A percentile compares a stretch with the other conserved stretches of the same genome.
Evolutionary conservation across 2,329 filamentous ascomycete species (phyloP).

Genomic region (Bipolaris cookei): DNA sequence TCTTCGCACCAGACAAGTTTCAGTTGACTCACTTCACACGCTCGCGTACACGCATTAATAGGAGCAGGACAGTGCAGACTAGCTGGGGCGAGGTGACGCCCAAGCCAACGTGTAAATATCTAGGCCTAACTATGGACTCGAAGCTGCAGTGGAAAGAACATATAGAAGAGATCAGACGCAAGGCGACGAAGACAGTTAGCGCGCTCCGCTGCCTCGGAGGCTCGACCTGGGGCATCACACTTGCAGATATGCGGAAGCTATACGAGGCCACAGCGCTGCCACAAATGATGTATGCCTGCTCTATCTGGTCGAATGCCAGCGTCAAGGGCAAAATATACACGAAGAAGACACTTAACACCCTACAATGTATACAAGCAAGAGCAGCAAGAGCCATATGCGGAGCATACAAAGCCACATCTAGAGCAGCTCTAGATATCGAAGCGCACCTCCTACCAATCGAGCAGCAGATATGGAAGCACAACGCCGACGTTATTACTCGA

Average conservation of each 20-base stretch:
- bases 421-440: conserved; percentile 22
- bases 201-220: conserved; percentile 20
- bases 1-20: conserved; percentile 41
- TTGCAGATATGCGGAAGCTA: conserved; percentile 27
- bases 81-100: conserved; percentile 25
- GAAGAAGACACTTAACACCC: conserved; percentile 21
- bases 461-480: conserved; percentile 26
- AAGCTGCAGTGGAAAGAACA: conserved; percentile 21
- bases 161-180: conserved; percentile 19
- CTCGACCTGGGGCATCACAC: conserved; percentile 26
- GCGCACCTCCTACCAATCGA: conserved; percentile 18
- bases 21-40: conserved; percentile 37
- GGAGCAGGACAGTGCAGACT: conserved; percentile 14
- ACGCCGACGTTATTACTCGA: conserved; percentile 8
- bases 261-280: conserved; percentile 39
- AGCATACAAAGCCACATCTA: conserved; percentile 31
- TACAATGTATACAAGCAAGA: conserved; percentile 28
- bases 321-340: conserved; percentile 22
- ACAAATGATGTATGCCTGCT: conserved; percentile 41
- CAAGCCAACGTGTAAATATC: conserved; percentile 20
- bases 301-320: conserved; percentile 31
- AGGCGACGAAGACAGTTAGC: conserved; percentile 20
- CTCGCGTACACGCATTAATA: conserved; percentile 19
- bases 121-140: conserved; percentile 27
- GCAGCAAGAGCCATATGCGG: conserved; percentile 28